Conservation (phyloP, 2,329 filamentous ascomycete genomes). For the Chaetomiaceae sp. region DNA sequence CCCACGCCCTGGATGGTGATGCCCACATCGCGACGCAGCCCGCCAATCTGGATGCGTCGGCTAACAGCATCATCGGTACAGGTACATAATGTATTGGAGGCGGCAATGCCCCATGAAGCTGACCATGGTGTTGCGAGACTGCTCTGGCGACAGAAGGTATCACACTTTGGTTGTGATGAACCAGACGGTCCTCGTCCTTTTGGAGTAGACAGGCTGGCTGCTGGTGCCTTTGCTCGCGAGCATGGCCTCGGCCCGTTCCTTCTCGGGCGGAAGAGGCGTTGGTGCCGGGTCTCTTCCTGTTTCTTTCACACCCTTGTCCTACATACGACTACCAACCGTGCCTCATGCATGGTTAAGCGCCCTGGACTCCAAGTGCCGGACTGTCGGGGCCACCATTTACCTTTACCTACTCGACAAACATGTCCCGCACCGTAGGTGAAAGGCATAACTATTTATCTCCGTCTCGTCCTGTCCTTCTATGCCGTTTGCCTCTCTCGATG, state of each 20-base stretch:
- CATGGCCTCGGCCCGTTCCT: not conserved
- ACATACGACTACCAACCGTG: not conserved
- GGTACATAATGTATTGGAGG: no score
- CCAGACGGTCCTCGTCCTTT: no score
- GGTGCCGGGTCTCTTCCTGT: not conserved
- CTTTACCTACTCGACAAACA: conserved; percentile 5
- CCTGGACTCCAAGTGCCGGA: conserved; percentile 4
- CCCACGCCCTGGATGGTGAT: no score
- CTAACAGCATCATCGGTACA: not conserved
- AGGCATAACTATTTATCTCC: conserved; percentile 6
- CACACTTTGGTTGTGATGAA: no score
- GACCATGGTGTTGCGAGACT: not conserved
- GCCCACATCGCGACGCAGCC: no score
- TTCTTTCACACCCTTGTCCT: not conserved
- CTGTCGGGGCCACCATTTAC: conserved; percentile 13
- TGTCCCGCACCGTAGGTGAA: not conserved
- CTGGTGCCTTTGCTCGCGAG: not conserved
- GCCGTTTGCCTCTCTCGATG: not conserved
- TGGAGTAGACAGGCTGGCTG: no score
- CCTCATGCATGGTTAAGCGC: conserved; percentile 13
- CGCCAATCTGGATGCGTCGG: not conserved
- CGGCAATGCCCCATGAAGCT: no score
- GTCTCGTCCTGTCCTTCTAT: not conserved
- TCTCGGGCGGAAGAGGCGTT: not conserved
- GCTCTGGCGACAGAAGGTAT: no score